Conservation (phyloP, 306 rosid genomes). For the Malus orientalis region DNA sequence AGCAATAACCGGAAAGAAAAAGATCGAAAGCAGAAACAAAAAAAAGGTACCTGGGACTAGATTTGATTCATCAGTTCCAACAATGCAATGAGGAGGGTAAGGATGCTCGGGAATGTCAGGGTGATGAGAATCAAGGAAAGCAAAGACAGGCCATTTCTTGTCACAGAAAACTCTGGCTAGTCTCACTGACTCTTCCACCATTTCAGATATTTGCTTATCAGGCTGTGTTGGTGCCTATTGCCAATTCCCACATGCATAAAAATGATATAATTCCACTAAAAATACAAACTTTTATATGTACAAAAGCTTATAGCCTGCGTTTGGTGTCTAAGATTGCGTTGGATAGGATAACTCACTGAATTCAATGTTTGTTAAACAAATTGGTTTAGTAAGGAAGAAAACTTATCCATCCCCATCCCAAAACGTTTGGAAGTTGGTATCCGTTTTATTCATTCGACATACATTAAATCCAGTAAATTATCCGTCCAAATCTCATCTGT, state of each 20-base stretch:
- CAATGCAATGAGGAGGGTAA: constrained; percentile 81
- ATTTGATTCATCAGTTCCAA: constrained; percentile 64
- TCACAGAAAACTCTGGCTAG: constrained; percentile 54
- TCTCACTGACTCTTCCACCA: constrained; percentile 62
- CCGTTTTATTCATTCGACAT: no score
- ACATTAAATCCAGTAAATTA: no score
- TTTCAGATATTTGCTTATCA: constrained; percentile 42
- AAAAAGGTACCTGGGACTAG: constrained; percentile 62
- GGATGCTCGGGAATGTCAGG: constrained; percentile 77
- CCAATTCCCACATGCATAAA: not conserved
- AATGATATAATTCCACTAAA: not conserved
- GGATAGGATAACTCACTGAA: no score
- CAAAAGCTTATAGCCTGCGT: not conserved
- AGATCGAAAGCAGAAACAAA: not conserved
- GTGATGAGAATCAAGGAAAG: constrained; percentile 67
- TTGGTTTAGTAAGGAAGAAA: no score
- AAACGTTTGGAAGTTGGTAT: no score
- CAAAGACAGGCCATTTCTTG: constrained; percentile 78
- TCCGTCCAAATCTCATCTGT: not conserved
- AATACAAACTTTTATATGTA: not conserved
- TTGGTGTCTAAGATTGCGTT: no score
- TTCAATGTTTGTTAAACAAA: no score
- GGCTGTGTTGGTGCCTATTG: constrained; percentile 68
- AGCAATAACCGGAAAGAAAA: not conserved
- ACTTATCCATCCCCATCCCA: not conserved